Conservation (phyloP, 495 filamentous ascomycete species). For the Penicillium canescens region DNA sequence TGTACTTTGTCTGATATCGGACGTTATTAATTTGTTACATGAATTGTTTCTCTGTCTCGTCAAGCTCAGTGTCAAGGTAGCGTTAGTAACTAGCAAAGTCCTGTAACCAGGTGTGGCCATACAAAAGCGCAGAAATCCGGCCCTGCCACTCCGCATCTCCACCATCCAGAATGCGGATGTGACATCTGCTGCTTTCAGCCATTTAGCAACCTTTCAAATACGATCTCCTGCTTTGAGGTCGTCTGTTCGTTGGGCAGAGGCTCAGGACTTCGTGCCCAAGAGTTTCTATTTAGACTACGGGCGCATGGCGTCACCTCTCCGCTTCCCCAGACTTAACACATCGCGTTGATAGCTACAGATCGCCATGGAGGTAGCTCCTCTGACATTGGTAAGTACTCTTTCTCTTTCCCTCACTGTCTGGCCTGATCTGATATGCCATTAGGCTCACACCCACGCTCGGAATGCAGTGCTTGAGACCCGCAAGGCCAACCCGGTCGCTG, state of each 20-base stretch:
- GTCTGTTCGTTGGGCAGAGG: too few species aligned
- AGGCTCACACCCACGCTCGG: conserved; percentile 89
- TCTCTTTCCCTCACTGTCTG: conserved; percentile 2
- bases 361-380: conserved; percentile 61
- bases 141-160: conserved; percentile 7
- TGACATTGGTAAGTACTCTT: conserved; percentile 51
- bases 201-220: neutral
- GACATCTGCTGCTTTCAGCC: conserved; percentile 9
- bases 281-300: too few species aligned
- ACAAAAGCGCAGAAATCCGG: neutral
- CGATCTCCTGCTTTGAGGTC: too few species aligned
- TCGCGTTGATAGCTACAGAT: conserved; percentile 3
- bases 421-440: conserved; percentile 14
- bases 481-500: conserved; percentile 72
- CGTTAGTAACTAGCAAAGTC: neutral
- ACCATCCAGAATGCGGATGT: conserved; percentile 23
- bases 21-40: too few species aligned
- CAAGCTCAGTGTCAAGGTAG: neutral
- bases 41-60: too few species aligned
- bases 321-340: conserved; percentile 1
- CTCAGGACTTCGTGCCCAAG: too few species aligned
- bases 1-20: too few species aligned
- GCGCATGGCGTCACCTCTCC: neutral
- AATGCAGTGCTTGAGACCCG: conserved; percentile 77
- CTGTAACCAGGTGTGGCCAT: neutral